Evolutionary conservation across 495 filamentous ascomycete species (phyloP), one percentile per base, ranked within the genome.

Genomic region (Aspergillus sclerotioniger): DNA sequence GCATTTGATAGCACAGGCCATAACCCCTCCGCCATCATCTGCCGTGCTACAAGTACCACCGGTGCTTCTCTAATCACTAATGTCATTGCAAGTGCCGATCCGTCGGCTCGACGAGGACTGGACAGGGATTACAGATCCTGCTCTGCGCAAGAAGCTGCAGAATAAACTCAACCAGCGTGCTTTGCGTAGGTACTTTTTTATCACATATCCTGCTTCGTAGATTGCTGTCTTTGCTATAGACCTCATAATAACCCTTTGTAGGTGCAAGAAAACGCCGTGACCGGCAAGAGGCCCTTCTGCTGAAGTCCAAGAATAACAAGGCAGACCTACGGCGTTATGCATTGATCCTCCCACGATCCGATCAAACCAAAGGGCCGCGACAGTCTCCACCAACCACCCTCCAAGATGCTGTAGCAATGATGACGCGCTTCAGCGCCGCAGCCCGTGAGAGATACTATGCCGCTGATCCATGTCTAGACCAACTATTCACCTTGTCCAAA

Each of bases 151-250:
- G 17, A 62, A 15, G 16, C 44, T 62, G 6, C 55, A 62, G 50
- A 58, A 62, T 31, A 57, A 51, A 31, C n/a, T 62, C 16, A 62
- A 62, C 28, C 60, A 62, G 37, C 43, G 60, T 17, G 54, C 60
- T 46, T 32, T 43, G 25, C 54, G 60, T 58, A 62, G 29, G 59
- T 54, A 19, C n/a, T 39, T 21, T 25, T 7, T 19, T 31, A 3
- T 41, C 6, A 32, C 6, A 8, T 44, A 13, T 21, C 31, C 25
- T 46, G 3, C 21, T 19, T 46, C 3, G 25, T 52, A 51, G 12
- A n/a, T 50, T 50, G 8, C 48, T 48, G 10, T 48, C 17, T n/a
- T 32, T 51, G 37, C n/a, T n/a, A n/a, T n/a, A n/a, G n/a, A n/a
- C n/a, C n/a, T n/a, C n/a, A n/a, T n/a, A n/a, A n/a, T n/a, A 51